Evolutionary conservation across 768 basidiomycete genomes (phyloP).

Genomic region (Boletus vermiculosoides): DNA sequence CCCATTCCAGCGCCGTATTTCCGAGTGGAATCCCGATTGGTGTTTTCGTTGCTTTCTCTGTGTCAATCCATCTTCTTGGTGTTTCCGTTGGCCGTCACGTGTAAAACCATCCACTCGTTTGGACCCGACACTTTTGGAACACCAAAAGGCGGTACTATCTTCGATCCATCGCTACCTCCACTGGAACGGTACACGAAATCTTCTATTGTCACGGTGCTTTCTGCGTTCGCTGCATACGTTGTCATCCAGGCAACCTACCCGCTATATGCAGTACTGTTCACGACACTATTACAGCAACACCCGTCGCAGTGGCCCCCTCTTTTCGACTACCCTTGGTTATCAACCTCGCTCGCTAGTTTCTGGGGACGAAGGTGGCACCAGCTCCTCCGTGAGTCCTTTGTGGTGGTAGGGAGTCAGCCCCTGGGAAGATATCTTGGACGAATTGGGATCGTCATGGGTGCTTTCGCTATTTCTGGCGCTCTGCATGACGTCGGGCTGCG

Average conservation of each 20-base stretch:
- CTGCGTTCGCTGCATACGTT: conserved; percentile 44
- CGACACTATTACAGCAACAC: conserved; percentile 47
- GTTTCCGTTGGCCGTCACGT: conserved; percentile 3
- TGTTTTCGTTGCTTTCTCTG: conserved; percentile 19
- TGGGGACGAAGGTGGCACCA: conserved; percentile 74
- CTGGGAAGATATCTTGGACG: conserved; percentile 45
- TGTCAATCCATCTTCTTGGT: conserved; percentile 6
- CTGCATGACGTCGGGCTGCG: conserved; percentile 58
- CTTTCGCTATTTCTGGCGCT: conserved; percentile 56
- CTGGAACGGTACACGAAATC: conserved; percentile 43
- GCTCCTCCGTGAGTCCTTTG: conserved; percentile 56
- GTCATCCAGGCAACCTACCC: conserved; percentile 46
- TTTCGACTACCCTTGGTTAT: conserved; percentile 54
- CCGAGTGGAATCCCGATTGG: conserved; percentile 17
- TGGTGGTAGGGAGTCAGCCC: conserved; percentile 49
- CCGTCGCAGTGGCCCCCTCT: conserved; percentile 62
- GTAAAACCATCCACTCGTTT: conserved; percentile 20
- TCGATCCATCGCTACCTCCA: conserved; percentile 32
- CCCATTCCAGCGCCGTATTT: conserved; percentile 13
- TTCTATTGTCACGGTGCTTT: conserved; percentile 40
- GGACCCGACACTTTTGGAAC: conserved; percentile 40
- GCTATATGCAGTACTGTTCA: conserved; percentile 41
- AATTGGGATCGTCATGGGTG: conserved; percentile 50
- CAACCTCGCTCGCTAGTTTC: conserved; percentile 57
- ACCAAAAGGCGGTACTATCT: conserved; percentile 37